phyloP scores from a whole-genome alignment of 2,329 filamentous ascomycete species.

The Ambrosiella cleistominuta region DNA sequence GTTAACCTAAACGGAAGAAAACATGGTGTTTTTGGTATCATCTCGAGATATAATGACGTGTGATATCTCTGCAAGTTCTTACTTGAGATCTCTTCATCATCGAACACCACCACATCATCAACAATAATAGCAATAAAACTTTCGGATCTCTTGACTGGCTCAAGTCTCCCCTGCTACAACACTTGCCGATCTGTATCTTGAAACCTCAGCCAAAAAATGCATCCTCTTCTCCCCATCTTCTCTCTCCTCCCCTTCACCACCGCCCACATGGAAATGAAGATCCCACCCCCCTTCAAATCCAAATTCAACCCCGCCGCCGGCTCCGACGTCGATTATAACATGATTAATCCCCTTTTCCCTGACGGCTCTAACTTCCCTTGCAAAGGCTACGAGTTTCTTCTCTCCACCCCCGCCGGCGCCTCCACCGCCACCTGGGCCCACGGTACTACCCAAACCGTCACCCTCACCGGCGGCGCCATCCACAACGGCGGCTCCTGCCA shows the following conservation, averaged over 20 bases:
- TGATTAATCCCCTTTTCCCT: slow-evolving; percentile 36
- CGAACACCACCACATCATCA: too few relatives aligned
- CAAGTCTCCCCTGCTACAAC: too few relatives aligned
- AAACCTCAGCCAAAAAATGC: background rate
- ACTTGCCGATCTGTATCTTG: too few relatives aligned
- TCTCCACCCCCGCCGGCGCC: slow-evolving; percentile 20
- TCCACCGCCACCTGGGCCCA: slow-evolving; percentile 33
- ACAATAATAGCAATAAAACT: too few relatives aligned
- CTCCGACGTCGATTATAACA: slow-evolving; percentile 33
- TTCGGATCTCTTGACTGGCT: too few relatives aligned
- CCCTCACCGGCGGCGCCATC: slow-evolving; percentile 32
- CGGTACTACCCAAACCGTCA: slow-evolving; percentile 35
- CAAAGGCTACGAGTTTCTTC: slow-evolving; percentile 27
- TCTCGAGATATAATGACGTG: background rate
- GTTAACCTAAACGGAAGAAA: background rate
- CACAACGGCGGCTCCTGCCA: slow-evolving; percentile 48
- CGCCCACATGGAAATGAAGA: slow-evolving; percentile 19
- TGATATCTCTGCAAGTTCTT: background rate
- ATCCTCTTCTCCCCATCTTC: slow-evolving; percentile 2
- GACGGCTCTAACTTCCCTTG: slow-evolving; percentile 41
- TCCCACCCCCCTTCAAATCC: slow-evolving; percentile 19
- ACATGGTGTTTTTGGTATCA: background rate
- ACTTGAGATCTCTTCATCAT: too few relatives aligned
- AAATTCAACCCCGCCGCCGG: slow-evolving; percentile 17
- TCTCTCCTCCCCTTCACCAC: slow-evolving; percentile 10